Conservation (phyloP, 2,329 filamentous ascomycete species). For the Xylariaceae sp. region DNA sequence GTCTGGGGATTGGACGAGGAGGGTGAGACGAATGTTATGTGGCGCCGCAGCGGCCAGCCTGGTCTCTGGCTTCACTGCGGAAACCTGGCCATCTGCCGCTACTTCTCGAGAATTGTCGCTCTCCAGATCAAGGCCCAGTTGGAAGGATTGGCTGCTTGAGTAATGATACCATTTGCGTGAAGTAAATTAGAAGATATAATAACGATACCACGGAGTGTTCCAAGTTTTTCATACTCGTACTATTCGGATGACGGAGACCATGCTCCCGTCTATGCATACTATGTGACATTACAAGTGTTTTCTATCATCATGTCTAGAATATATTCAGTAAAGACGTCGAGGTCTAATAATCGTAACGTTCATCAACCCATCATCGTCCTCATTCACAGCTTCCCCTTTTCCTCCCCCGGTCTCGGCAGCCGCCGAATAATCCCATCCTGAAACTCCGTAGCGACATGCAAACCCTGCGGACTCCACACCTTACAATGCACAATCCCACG, state of each 20-base stretch:
- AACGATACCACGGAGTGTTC: no score
- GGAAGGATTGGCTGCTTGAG: slow-evolving; percentile 25
- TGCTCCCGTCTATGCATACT: no score
- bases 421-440: slow-evolving; percentile 45
- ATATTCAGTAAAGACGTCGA: background rate
- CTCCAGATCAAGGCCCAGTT: slow-evolving; percentile 47
- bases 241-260: no score
- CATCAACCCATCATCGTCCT: background rate
- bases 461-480: slow-evolving; percentile 50
- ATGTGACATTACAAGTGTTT: no score
- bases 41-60: slow-evolving; percentile 55
- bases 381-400: slow-evolving; percentile 3
- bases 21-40: slow-evolving; percentile 53
- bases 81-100: slow-evolving; percentile 57
- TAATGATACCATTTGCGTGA: background rate
- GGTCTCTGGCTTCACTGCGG: slow-evolving; percentile 64
- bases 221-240: no score
- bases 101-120: slow-evolving; percentile 51
- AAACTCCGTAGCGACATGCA: slow-evolving; percentile 50
- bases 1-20: slow-evolving; percentile 58
- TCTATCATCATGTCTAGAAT: no score
- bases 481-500: slow-evolving; percentile 44
- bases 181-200: background rate
- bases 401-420: background rate
- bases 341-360: background rate